phyloP scores from a whole-genome alignment of 139 green algal genomes.

The Mychonastes homosphaera region DNA sequence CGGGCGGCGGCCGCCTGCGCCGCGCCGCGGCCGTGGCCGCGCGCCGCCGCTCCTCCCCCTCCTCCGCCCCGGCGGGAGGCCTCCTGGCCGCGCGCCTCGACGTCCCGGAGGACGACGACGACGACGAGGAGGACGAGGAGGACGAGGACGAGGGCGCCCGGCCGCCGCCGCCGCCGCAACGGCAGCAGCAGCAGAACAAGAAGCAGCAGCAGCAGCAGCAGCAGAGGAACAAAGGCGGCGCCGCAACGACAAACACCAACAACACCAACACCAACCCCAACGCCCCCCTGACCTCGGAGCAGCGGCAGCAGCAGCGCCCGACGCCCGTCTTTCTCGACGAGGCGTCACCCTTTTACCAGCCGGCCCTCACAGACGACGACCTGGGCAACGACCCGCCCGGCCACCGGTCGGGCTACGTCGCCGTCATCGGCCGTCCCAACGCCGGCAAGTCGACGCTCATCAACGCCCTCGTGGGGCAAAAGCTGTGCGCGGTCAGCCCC shows the following conservation, averaged over 20 bases:
- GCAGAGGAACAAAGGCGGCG: not conserved
- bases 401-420: constrained; percentile 66
- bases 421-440: constrained; percentile 80
- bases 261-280: too few relatives aligned
- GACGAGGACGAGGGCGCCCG: not conserved
- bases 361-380: constrained; percentile 43
- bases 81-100: too few relatives aligned
- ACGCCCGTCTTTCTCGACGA: constrained; percentile 18
- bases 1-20: too few relatives aligned
- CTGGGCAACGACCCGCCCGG: constrained; percentile 38
- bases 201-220: not conserved
- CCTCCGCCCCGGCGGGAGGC: too few relatives aligned
- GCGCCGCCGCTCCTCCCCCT: too few relatives aligned
- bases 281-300: too few relatives aligned
- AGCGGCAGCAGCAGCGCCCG: not conserved
- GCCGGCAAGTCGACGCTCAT: constrained; percentile 89
- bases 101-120: too few relatives aligned
- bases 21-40: too few relatives aligned
- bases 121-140: not conserved
- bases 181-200: not conserved
- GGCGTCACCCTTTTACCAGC: constrained; percentile 27
- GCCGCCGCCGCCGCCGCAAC: not conserved
- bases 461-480: constrained; percentile 84
- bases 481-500: constrained; percentile 86
- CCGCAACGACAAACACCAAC: too few relatives aligned